Evolutionary conservation across 129 eudicot genomes (phyloP).

Genomic region (Flaveria ramosissima): DNA sequence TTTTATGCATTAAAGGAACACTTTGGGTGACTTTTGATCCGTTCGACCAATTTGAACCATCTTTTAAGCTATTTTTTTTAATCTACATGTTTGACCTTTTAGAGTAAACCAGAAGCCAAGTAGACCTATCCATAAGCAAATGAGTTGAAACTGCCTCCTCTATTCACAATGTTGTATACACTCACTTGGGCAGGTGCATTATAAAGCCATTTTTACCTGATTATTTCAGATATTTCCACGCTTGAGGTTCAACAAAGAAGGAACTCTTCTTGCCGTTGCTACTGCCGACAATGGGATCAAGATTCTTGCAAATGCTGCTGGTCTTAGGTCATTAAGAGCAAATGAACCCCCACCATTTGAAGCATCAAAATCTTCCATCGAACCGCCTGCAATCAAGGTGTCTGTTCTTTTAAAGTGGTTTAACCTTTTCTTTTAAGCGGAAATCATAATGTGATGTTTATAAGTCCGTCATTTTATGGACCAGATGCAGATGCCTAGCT

Average conservation of each 20-base stretch:
- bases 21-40: constrained; percentile 1
- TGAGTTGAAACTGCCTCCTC: constrained; percentile 1
- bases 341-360: constrained; percentile 75
- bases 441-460: constrained; percentile 15
- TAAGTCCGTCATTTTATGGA: constrained; percentile 15
- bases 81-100: background rate
- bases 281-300: constrained; percentile 79
- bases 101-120: constrained; percentile 14
- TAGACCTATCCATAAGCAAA: background rate
- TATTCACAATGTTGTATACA: background rate
- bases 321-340: constrained; percentile 66
- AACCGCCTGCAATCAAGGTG: constrained; percentile 74
- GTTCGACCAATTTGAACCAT: background rate
- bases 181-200: background rate
- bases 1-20: background rate
- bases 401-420: background rate
- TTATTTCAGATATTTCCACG: constrained; percentile 71
- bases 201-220: constrained; percentile 2
- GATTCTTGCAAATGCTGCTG: constrained; percentile 75
- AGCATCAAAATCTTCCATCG: constrained; percentile 66
- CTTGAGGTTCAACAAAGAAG: constrained; percentile 87
- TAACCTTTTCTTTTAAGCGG: background rate
- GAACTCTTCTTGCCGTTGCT: constrained; percentile 87
- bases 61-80: background rate
- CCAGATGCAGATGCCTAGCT: constrained; percentile 55